phyloP scores from a whole-genome alignment of 805 yeast species.

The Candida rishiriensis region DNA sequence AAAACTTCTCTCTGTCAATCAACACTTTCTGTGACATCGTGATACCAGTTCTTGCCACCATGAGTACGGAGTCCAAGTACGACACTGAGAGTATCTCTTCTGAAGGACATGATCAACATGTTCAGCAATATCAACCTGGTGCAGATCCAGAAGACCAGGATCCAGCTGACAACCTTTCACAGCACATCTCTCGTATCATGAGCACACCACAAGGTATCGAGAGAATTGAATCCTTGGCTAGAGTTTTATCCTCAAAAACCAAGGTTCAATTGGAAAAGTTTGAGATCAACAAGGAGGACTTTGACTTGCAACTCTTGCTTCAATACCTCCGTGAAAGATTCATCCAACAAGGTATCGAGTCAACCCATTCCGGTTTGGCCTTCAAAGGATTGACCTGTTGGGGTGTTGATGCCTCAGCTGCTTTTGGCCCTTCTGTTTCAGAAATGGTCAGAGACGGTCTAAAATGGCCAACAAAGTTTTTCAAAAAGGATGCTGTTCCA shows the following conservation, averaged over 20 bases:
- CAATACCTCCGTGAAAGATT: slow-evolving; percentile 35
- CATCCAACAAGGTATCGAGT: slow-evolving; percentile 41
- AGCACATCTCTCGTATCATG: slow-evolving; percentile 23
- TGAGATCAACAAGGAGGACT: slow-evolving; percentile 41
- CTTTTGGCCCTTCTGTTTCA: slow-evolving; percentile 43
- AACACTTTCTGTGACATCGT: too few species aligned
- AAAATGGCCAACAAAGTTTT: slow-evolving; percentile 26
- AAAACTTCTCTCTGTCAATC: too few species aligned
- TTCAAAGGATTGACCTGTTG: slow-evolving; percentile 40
- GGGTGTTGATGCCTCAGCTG: slow-evolving; percentile 51
- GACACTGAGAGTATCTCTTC: slow-evolving; percentile 24
- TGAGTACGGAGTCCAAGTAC: neutral
- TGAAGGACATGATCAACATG: slow-evolving; percentile 15
- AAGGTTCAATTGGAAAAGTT: slow-evolving; percentile 40
- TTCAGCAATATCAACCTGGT: slow-evolving; percentile 22
- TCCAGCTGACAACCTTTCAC: slow-evolving; percentile 21
- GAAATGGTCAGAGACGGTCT: slow-evolving; percentile 36
- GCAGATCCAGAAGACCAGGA: slow-evolving; percentile 24
- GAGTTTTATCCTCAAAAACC: slow-evolving; percentile 46
- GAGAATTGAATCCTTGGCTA: slow-evolving; percentile 44
- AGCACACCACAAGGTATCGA: slow-evolving; percentile 25
- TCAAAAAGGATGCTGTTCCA: slow-evolving; percentile 30
- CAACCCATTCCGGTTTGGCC: slow-evolving; percentile 48
- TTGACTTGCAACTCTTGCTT: slow-evolving; percentile 40
- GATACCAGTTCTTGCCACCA: too few species aligned